Conservation (phyloP, 2,329 filamentous ascomycete genomes). For the Fusarium nodosum region DNA sequence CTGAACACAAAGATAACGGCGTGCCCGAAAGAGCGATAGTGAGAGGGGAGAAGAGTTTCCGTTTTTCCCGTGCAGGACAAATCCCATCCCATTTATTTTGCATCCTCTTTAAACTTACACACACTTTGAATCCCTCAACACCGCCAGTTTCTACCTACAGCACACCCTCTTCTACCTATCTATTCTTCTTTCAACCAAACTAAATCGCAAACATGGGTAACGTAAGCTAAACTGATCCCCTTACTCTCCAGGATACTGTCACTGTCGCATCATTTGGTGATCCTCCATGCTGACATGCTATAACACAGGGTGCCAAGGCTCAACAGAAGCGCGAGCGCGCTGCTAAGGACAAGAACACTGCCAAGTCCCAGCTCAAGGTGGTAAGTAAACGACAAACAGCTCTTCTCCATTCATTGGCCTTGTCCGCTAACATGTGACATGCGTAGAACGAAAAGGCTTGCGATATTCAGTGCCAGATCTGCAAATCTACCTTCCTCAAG, state of each 20-base stretch:
- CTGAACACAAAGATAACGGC: conserved; percentile 38
- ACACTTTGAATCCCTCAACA: conserved; percentile 32
- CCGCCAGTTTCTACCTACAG: conserved; percentile 21
- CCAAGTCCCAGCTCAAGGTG: conserved; percentile 77
- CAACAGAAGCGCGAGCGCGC: conserved; percentile 81
- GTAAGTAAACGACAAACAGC: conserved; percentile 60
- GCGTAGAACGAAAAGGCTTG: conserved; percentile 77
- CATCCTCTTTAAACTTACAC: conserved; percentile 20
- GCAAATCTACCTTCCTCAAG: conserved; percentile 84
- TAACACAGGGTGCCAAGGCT: conserved; percentile 71
- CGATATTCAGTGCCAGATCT: conserved; percentile 81
- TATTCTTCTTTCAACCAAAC: conserved; percentile 15
- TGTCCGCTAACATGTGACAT: conserved; percentile 31
- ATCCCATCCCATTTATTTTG: conserved; percentile 27
- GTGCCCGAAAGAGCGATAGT: conserved; percentile 31
- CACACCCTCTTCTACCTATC: conserved; percentile 19
- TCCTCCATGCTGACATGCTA: conserved; percentile 38
- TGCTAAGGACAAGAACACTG: conserved; percentile 68
- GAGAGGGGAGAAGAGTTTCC: conserved; percentile 28
- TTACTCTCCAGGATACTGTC: neutral
- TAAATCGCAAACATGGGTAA: conserved; percentile 54
- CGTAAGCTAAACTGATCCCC: conserved; percentile 47
- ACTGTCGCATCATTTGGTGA: neutral
- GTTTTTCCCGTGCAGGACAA: conserved; percentile 29
- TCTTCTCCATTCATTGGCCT: neutral